Evolutionary conservation across 1,284 basidiomycete genomes (phyloP).

Genomic region (Tylopilus orsonianus): DNA sequence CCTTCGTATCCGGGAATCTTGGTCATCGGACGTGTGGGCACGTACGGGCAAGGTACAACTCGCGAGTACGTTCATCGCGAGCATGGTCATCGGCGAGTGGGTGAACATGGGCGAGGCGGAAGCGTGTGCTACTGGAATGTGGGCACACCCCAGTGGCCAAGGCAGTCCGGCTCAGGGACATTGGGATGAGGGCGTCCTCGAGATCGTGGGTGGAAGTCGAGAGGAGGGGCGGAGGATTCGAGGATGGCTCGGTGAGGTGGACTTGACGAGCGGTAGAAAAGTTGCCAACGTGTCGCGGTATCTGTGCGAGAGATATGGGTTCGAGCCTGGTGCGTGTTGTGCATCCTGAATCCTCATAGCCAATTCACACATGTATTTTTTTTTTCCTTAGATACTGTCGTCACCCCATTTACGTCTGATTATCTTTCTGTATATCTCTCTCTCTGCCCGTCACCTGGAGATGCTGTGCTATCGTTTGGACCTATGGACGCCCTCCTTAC

Average conservation of each 20-base stretch:
- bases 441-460: slow-evolving; percentile 64
- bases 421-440: slow-evolving; percentile 74
- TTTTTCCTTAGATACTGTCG: slow-evolving; percentile 55
- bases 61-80: slow-evolving; percentile 70
- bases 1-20: slow-evolving; percentile 66
- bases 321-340: slow-evolving; percentile 59
- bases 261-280: slow-evolving; percentile 58
- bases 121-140: slow-evolving; percentile 74
- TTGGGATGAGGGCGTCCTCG: slow-evolving; percentile 77
- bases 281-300: slow-evolving; percentile 69
- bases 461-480: slow-evolving; percentile 73
- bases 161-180: slow-evolving; percentile 42
- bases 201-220: slow-evolving; percentile 70
- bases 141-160: slow-evolving; percentile 49
- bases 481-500: slow-evolving; percentile 75
- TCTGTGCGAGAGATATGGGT: slow-evolving; percentile 75
- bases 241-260: slow-evolving; percentile 76
- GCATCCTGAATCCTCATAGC: not conserved
- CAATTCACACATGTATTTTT: not conserved
- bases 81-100: slow-evolving; percentile 69
- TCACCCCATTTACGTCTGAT: slow-evolving; percentile 75
- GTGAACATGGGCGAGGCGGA: slow-evolving; percentile 72
- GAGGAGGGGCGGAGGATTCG: slow-evolving; percentile 69
- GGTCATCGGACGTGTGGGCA: slow-evolving; percentile 70
- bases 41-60: slow-evolving; percentile 68